Conservation (phyloP, 83 land plant genomes). For the Picea abies region DNA sequence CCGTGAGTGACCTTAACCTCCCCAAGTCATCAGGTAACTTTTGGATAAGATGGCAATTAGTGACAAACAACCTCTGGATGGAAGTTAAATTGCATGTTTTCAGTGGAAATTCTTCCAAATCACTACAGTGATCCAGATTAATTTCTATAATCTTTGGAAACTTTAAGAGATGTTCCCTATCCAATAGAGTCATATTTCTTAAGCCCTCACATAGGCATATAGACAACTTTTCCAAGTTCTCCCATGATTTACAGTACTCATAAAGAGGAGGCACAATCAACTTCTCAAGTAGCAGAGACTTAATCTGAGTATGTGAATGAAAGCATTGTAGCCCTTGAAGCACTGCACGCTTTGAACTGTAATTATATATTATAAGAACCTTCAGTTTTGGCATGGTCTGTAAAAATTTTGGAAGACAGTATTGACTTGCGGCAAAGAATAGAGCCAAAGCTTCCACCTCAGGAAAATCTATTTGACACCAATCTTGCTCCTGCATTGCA, state of each 20-base stretch:
- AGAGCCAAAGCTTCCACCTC: too few species aligned
- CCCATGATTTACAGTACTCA: slow-evolving; percentile 45
- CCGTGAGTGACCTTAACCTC: too few species aligned
- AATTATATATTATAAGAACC: too few species aligned
- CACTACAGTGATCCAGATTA: slow-evolving; percentile 49
- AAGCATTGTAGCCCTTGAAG: too few species aligned
- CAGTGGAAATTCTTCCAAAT: slow-evolving; percentile 37
- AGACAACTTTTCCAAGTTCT: slow-evolving; percentile 39
- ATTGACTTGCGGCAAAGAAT: too few species aligned
- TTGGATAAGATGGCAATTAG: slow-evolving; percentile 42
- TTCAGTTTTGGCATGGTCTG: too few species aligned
- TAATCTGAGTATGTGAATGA: too few species aligned
- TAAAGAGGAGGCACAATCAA: slow-evolving; percentile 33
- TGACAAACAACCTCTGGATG: slow-evolving; percentile 38
- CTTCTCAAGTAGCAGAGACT: slow-evolving; percentile 51
- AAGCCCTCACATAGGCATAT: slow-evolving; percentile 46
- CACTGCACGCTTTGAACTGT: too few species aligned
- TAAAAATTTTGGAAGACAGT: too few species aligned
- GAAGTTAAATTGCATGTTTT: slow-evolving; percentile 27
- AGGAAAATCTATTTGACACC: too few species aligned
- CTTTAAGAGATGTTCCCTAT: slow-evolving; percentile 26
- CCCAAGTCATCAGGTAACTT: too few species aligned
- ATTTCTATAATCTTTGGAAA: slow-evolving; percentile 53
- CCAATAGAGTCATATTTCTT: slow-evolving; percentile 4
- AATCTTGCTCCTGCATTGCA: slow-evolving; percentile 52